phyloP scores from a whole-genome alignment of 1,139 yeast genomes.

The Blastobotrys aristatus region DNA sequence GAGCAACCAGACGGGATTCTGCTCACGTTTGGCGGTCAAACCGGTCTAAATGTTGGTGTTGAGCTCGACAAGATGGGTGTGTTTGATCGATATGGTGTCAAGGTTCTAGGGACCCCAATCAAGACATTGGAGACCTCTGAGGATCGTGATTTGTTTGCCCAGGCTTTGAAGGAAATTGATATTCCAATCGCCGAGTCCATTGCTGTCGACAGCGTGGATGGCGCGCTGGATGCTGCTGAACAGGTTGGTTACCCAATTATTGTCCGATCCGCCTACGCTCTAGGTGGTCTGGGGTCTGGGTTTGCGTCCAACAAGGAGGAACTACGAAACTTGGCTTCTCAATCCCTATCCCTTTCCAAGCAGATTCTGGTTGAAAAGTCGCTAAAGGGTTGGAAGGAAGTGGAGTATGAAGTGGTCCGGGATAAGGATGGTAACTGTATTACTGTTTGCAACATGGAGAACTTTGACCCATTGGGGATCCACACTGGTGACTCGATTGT shows the following conservation, averaged over 20 bases:
- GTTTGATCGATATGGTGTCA: constrained; percentile 82
- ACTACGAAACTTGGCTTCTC: constrained; percentile 79
- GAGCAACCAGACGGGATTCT: constrained; percentile 95
- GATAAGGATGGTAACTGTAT: constrained; percentile 96
- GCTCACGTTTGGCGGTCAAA: constrained; percentile 97
- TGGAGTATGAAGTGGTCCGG: constrained; percentile 97
- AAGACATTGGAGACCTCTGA: constrained; percentile 92
- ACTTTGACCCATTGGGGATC: constrained; percentile 95
- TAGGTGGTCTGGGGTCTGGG: constrained; percentile 98
- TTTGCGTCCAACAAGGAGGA: constrained; percentile 82
- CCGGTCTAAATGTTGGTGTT: constrained; percentile 94
- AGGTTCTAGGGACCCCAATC: constrained; percentile 96
- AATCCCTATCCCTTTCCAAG: constrained; percentile 83
- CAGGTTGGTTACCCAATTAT: constrained; percentile 91
- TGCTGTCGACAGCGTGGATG: constrained; percentile 91
- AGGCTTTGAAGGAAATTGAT: constrained; percentile 87
- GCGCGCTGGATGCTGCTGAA: constrained; percentile 83
- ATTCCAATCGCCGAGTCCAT: constrained; percentile 95
- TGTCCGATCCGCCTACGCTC: constrained; percentile 95
- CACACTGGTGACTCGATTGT: constrained; percentile 99
- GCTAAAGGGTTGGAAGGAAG: constrained; percentile 98
- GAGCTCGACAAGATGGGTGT: constrained; percentile 91
- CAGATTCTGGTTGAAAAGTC: constrained; percentile 96
- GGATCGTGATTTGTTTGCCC: constrained; percentile 93
- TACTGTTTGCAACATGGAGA: constrained; percentile 99